Percentiles rank a stretch among this genome's conserved stretches.
These are phyloP conservation scores for Hortaea werneckii DNA, from an alignment of 2,329 filamentous ascomycete genomes.

Conservation along the genomic window DNA sequence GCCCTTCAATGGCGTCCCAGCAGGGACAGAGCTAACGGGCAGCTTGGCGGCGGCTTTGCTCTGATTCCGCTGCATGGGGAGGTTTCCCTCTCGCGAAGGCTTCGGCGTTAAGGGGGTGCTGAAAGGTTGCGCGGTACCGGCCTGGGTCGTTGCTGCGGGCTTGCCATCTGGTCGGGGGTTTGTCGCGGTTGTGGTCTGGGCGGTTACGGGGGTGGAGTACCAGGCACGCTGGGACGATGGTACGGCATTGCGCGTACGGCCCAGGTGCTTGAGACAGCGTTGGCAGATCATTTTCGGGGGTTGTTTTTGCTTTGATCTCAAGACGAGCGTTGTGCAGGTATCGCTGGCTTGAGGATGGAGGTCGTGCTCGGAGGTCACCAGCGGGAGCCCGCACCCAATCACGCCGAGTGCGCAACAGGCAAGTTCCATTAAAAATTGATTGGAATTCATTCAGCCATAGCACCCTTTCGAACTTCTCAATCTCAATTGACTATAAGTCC, in stretches of 20 bases:
- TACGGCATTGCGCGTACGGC: constrained; percentile 5
- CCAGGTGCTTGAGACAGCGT: constrained; percentile 18
- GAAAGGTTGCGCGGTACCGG: constrained; percentile 35
- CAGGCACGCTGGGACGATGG: constrained; percentile 1
- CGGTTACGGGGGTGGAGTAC: constrained; percentile 14
- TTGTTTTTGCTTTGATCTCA: neutral
- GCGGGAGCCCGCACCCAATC: no score
- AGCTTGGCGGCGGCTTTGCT: constrained; percentile 20
- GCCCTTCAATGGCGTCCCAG: constrained; percentile 61
- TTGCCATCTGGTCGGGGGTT: constrained; percentile 23
- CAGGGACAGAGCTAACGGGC: constrained; percentile 42
- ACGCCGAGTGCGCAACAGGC: no score
- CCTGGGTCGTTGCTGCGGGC: constrained; percentile 35
- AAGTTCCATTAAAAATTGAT: no score
- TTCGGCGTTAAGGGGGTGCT: constrained; percentile 29
- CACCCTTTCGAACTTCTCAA: no score
- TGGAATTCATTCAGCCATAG: no score
- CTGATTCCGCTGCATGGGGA: constrained; percentile 3
- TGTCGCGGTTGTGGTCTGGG: constrained; percentile 19
- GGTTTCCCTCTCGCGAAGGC: constrained; percentile 20
- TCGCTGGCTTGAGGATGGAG: no score
- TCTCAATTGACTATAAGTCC: no score
- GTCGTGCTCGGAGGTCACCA: no score
- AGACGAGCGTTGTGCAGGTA: neutral
- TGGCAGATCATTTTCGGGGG: constrained; percentile 20